Percentiles rank a stretch among this genome's conserved stretches.
Evolutionary conservation across 2,329 filamentous ascomycete genomes (phyloP).

Genomic region (Grosmannia serpens): DNA sequence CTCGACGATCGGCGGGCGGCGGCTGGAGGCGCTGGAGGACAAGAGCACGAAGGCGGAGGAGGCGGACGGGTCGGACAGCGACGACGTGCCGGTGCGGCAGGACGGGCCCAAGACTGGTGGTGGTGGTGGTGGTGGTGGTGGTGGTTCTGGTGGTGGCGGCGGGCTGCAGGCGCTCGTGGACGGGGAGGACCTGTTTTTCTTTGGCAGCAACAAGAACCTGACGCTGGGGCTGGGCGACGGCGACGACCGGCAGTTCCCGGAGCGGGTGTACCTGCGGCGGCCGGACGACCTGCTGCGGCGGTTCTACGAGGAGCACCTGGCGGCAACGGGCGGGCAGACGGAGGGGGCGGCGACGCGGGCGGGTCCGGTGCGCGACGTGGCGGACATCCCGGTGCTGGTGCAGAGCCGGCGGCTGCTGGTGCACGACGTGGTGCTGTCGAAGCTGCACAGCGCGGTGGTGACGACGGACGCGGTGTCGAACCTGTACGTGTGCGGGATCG

Average conservation of each 20-base stretch:
- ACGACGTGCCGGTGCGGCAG: neutral
- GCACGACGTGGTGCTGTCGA: conserved; percentile 77
- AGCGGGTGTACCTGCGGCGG: conserved; percentile 65
- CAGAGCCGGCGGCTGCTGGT: conserved; percentile 62
- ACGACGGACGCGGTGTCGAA: conserved; percentile 84
- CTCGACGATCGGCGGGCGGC: conserved; percentile 70
- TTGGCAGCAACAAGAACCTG: conserved; percentile 93
- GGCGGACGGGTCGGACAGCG: conserved; percentile 2
- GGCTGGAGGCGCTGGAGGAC: conserved; percentile 33
- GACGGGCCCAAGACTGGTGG: neutral
- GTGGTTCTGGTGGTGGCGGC: neutral
- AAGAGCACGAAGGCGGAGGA: neutral
- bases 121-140: too few relatives aligned
- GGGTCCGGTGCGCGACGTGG: conserved; percentile 13
- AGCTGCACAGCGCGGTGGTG: conserved; percentile 79
- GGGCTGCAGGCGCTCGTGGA: conserved; percentile 12
- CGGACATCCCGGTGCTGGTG: conserved; percentile 61
- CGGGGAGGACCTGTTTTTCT: conserved; percentile 83
- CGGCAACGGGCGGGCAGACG: conserved; percentile 19
- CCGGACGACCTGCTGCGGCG: conserved; percentile 65
- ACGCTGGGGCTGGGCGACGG: conserved; percentile 91
- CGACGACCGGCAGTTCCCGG: conserved; percentile 87
- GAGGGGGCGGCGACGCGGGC: conserved; percentile 6
- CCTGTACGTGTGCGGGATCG: conserved; percentile 85
- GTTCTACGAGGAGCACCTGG: conserved; percentile 59